Evolutionary conservation across 352 stramenopile species (phyloP), one percentile per base, ranked within the genome.

Genomic region (Phytopythium boreale): DNA sequence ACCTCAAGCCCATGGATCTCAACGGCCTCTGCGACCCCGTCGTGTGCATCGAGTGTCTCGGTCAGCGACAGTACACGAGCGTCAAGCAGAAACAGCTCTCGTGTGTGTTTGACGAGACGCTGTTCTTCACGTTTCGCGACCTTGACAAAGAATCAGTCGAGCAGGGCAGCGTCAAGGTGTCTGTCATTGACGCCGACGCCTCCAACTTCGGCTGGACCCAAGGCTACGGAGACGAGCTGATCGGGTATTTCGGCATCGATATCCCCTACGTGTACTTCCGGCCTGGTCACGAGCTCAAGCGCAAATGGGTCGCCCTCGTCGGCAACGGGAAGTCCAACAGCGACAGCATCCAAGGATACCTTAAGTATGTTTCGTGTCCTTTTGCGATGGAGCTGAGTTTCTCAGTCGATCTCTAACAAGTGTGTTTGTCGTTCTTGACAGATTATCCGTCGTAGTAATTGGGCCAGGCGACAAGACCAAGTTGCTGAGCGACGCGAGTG

Each of bases 241-340:
- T 97, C 34, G 91, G 91, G 2, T 90, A 87, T 64, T 96, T 95
- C 61, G 77, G 75, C 47, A 76, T 97, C 27, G 89, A 97, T 43
- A 82, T 94, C 29, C 77, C 85, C 24, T 93, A 91, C 62, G 77
- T 95, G 11, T 93, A 97, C 74, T 92, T 90, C 62, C 79, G 85
- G 34, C 74, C 77, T 15, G 76, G 96, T 49, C 92, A 98, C 69
- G 87, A 97, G 69, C 68, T 97, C 27, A 85, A 96, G 63, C 82
- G 87, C 34, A 86, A 94, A 50, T 98, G 92, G 92, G 88, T 98
- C 36, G 87, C 87, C 24, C 64, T 98, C n/a, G 84, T 97, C 12
- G 89, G 80, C 4, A 83, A 66, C 56, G 74, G 69, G 4, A 80
- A 90, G 60, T 88, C 80, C 61, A 87, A 89, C 53, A 90, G 84